These are phyloP conservation scores for Triticum monococcum DNA, from an alignment of 176 grass and related monocot genomes.

Conservation along the genomic window DNA sequence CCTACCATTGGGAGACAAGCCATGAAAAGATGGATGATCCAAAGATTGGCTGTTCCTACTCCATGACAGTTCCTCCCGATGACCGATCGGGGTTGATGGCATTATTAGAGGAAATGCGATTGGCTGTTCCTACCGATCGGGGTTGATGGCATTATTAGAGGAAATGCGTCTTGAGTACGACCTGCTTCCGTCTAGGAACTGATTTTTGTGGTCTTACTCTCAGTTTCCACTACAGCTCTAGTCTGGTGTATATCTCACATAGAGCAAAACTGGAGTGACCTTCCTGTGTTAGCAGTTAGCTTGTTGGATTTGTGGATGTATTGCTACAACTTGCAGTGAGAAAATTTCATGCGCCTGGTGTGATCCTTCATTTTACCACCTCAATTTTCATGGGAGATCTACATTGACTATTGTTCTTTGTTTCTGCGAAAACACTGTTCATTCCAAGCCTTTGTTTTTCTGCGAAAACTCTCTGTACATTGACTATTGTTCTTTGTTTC, in stretches of 20 bases:
- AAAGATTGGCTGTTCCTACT: not conserved
- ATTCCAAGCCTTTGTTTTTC: too few species aligned
- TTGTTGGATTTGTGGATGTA: not conserved
- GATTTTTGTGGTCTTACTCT: not conserved
- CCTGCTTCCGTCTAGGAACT: too few species aligned
- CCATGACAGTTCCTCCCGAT: not conserved
- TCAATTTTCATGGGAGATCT: too few species aligned
- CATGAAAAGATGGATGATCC: not conserved
- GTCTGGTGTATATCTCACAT: too few species aligned
- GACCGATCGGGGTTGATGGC: not conserved
- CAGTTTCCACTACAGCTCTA: not conserved
- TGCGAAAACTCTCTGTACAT: too few species aligned
- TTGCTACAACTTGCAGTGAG: not conserved
- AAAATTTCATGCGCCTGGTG: too few species aligned
- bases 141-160: not conserved
- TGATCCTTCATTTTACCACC: too few species aligned
- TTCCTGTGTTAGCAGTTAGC: not conserved
- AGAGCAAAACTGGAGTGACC: not conserved
- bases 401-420: too few species aligned
- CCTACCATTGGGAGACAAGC: constrained; percentile 7
- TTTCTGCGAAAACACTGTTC: too few species aligned
- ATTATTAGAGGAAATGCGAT: not conserved
- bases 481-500: too few species aligned
- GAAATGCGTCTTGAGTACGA: too few species aligned
- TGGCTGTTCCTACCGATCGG: not conserved